These are phyloP conservation scores for Warburgia ugandensis DNA, from an alignment of 164 flowering plant genomes.

Conservation along the genomic window DNA sequence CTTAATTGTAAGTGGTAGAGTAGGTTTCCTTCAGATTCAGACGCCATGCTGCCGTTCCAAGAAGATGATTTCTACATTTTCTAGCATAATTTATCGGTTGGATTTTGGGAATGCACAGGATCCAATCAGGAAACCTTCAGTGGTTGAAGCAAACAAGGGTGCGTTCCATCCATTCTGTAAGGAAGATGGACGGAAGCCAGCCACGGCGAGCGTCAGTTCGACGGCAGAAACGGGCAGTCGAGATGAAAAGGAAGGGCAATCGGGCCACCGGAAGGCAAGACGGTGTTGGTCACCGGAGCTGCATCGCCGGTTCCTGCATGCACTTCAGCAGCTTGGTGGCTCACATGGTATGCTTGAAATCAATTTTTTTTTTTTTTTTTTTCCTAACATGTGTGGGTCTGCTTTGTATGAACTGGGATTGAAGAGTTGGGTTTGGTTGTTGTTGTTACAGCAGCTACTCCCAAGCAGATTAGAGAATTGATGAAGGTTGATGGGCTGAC, in stretches of 20 bases:
- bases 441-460: conserved; percentile 63
- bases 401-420: background rate
- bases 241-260: conserved; percentile 34
- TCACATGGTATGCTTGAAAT: conserved; percentile 45
- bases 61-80: no score
- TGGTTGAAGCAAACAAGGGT: conserved; percentile 46
- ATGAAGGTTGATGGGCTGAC: conserved; percentile 98
- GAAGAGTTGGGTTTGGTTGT: background rate
- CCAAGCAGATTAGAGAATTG: conserved; percentile 88
- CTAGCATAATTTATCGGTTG: no score
- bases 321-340: conserved; percentile 92
- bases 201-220: conserved; percentile 35
- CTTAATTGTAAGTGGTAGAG: no score
- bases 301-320: conserved; percentile 62
- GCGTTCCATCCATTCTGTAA: conserved; percentile 63
- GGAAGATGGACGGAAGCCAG: conserved; percentile 14
- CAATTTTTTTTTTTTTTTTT: background rate
- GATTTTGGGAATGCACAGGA: no score
- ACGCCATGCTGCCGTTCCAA: no score
- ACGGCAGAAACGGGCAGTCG: conserved; percentile 21
- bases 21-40: no score
- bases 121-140: conserved; percentile 22
- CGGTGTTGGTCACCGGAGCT: conserved; percentile 91
- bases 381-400: background rate
- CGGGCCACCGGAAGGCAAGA: conserved; percentile 47